Evolutionary conservation across 2,329 filamentous ascomycete genomes (phyloP).

Genomic region (Paraconiothyrium brasiliense): DNA sequence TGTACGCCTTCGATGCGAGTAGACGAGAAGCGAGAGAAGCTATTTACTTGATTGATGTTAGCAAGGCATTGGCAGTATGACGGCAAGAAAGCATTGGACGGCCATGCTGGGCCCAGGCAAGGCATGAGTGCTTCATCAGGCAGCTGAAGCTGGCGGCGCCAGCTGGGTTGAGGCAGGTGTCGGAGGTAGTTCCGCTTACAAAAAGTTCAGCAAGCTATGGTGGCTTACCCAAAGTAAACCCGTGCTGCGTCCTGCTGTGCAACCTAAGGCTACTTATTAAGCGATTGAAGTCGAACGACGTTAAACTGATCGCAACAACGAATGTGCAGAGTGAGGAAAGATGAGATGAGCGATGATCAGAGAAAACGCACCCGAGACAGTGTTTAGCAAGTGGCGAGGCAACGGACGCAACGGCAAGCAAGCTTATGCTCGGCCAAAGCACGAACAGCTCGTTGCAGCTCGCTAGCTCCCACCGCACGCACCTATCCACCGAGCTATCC

Average conservation of each 20-base stretch:
- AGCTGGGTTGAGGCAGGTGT: slow-evolving; percentile 9
- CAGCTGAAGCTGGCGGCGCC: slow-evolving; percentile 7
- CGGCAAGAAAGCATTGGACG: slow-evolving; percentile 12
- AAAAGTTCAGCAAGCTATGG: not conserved
- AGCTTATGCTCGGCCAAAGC: slow-evolving; percentile 4
- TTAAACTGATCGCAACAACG: not conserved
- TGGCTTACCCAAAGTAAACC: not conserved
- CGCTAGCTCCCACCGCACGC: not conserved
- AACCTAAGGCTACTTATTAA: not conserved
- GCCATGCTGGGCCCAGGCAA: slow-evolving; percentile 15
- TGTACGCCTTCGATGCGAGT: slow-evolving; percentile 12
- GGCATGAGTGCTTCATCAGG: slow-evolving; percentile 10
- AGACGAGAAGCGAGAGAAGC: slow-evolving; percentile 8
- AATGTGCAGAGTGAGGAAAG: slow-evolving; percentile 2
- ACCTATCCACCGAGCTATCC: not conserved
- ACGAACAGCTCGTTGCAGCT: slow-evolving; percentile 6
- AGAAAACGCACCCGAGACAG: not conserved
- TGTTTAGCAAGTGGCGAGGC: slow-evolving; percentile 1
- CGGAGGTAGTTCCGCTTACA: slow-evolving; percentile 14
- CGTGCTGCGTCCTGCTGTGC: slow-evolving; percentile 9
- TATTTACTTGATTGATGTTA: slow-evolving; percentile 29
- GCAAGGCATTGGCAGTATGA: slow-evolving; percentile 23
- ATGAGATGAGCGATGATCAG: not conserved
- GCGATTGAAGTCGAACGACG: slow-evolving; percentile 4
- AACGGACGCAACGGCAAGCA: slow-evolving; percentile 13